Base-by-base conservation (phyloP, 345 rosid genomes). In the Trapa incisa region DNA sequence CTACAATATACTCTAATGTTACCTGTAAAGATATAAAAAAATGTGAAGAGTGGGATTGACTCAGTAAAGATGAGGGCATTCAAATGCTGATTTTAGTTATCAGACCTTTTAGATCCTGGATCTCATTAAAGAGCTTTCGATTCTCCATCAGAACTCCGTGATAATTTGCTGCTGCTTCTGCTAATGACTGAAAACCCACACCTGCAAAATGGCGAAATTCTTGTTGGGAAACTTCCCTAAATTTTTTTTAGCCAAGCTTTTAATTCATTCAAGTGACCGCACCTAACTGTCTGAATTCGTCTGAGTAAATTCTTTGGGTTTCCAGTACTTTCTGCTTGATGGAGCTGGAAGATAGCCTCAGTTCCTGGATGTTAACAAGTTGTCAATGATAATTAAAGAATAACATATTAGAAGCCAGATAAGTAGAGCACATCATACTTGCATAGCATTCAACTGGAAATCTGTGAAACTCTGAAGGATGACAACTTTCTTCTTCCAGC, bases 1-100 rank as follows among this genome's bases (percentile, higher is more conserved):
- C 96, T 79, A 61, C 99, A 94, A 68, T 75, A 88, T 33, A 94
- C 97, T 86, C 97, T 83, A 15, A 94, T 93, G 65, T 90, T 93
- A 72, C 98, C 98, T 93, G 88, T 36, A 15, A 22, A 17, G 38
- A 37, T 16, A 48, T 38, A 29, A 29, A 48, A 4, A 36, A 37
- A 35, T 17, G 6, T 43, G 15, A 43, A 17, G 6, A 66, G 29
- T 12, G 37, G 14, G 60, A 50, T 14, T 4, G 47, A 39, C 5
- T 5, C 43, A 4, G 7, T 9, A 6, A 5, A 22, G 29, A 22
- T 22, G 29, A 22, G 29, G 29, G 32, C 36, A 39, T 41, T 29
- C 3, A 52, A 64, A 68, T 64, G 62, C 41, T 0, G 37, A 35
- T 57, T 36, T 22, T n/a, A 52, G 33, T 13, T 63, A 15, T 8